Evolutionary conservation across 306 rosid species (phyloP), one percentile per base, ranked within the genome.

Genomic region (Pachyrhizus erosus): DNA sequence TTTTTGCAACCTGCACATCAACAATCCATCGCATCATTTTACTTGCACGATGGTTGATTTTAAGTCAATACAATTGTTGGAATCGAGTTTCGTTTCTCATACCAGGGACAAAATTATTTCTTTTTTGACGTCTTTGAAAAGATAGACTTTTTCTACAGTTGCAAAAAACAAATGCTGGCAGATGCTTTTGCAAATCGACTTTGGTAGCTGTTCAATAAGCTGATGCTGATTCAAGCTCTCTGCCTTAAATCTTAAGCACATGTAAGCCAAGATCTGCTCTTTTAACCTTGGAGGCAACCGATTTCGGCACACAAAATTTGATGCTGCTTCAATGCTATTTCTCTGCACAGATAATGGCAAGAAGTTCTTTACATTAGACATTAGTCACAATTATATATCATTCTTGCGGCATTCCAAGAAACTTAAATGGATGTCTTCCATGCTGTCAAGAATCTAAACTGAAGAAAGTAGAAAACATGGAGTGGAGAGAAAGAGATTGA

Each of bases 161-260:
- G 87, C 94, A 57, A 85, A 83, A 86, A 96, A 93, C 88, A 93
- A 86, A 43, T 85, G 92, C 80, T 87, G 94, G 70, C 90, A 88
- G 49, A 96, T 96, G 94, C 87, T 76, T 75, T 88, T 89, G 87
- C 91, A 87, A 55, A 96, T 93, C 0, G 99, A 93, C 75, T 93
- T 92, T 13, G 99, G 99, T 21, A 96, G 88, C 84, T 93, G 98
- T 26, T 93, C 97, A 45, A 96, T 83, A 42, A 96, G 88, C 1
- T 86, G 93, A 29, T 93, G 91, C 77, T 93, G 97, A 80, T 93
- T 96, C 84, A 96, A 86, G 77, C 90, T 90, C 87, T 92, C 98
- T 8, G 98, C 99, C 89, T 92, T 96, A 68, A 90, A 96, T 85
- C 97, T 90, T 80, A 93, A 86, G 57, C 97, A 96, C 97, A 96